phyloP scores from a whole-genome alignment of 805 yeast genomes.

The Helenozyma rhizophorensis region DNA sequence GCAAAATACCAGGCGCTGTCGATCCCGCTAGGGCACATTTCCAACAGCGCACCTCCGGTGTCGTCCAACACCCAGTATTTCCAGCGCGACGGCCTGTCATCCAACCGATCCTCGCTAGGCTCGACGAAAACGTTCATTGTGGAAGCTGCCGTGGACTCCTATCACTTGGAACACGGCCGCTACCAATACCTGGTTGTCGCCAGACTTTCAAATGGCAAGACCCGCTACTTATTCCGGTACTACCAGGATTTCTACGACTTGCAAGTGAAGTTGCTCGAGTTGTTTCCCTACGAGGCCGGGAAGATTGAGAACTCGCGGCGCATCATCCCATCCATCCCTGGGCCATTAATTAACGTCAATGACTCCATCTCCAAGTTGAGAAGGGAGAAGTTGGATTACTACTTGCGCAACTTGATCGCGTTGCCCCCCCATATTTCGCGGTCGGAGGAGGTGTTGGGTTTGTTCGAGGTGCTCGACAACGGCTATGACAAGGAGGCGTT shows the following conservation, averaged over 20 bases:
- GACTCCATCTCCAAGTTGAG: conserved; percentile 59
- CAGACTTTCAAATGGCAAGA: conserved; percentile 60
- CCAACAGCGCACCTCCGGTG: conserved; percentile 25
- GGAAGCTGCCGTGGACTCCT: conserved; percentile 75
- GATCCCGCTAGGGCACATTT: conserved; percentile 58
- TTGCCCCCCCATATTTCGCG: conserved; percentile 76
- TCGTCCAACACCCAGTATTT: conserved; percentile 38
- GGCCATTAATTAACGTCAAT: conserved; percentile 88
- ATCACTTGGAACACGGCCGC: conserved; percentile 76
- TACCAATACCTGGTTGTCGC: conserved; percentile 83
- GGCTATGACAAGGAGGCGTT: conserved; percentile 55
- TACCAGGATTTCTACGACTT: conserved; percentile 96
- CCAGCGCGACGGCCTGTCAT: conserved; percentile 17
- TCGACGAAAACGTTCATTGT: conserved; percentile 36
- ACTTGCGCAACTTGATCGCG: conserved; percentile 53
- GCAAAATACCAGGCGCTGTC: conserved; percentile 91
- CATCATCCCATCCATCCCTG: conserved; percentile 90
- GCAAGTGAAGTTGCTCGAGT: conserved; percentile 76
- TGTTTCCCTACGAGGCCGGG: conserved; percentile 92
- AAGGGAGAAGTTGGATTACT: conserved; percentile 50
- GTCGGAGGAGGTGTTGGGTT: conserved; percentile 59
- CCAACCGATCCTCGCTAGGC: conserved; percentile 30
- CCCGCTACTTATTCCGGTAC: conserved; percentile 73
- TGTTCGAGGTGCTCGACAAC: conserved; percentile 61
- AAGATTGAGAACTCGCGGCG: conserved; percentile 71